Evolutionary conservation across 768 basidiomycete genomes (phyloP), one percentile per base, ranked within the genome.

Genomic region (Boletus subparvulus): DNA sequence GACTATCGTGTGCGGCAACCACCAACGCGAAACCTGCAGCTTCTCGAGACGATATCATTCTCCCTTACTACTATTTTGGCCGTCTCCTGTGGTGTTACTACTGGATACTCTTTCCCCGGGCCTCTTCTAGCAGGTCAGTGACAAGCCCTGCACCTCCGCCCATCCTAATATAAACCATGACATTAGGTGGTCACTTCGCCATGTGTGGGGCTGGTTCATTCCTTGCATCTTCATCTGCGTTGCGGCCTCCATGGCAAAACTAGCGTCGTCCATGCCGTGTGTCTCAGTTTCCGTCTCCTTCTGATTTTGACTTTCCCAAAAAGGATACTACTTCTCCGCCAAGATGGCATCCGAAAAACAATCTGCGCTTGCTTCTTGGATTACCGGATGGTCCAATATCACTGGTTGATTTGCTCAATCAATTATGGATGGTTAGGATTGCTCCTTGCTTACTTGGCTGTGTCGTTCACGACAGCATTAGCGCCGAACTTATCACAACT

Each of bases 371-470:
- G 61, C 63, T 32, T 67, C 62, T 35, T 69, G 67, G 63, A 61
- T 68, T 47, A 69, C 67, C 7, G 68, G 67, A 46, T 70, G 68
- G 68, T 65, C 65, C n/a, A 68, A 68, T 26, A 51, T 69, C 14
- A 64, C 64, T 1, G 61, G 69, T 12, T 68, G 21, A 61, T 68
- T 21, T 70, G 61, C 16, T 70, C 66, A 3, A 64, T 66, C 17
- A 51, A 64, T 12, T 66, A 52, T 52, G 41, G 57, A 11, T 69
- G 66, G 68, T 67, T 16, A 6, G 35, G 55, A 30, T 37, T 26
- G 13, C 11, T 13, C 8, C 35, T 35, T 1, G 6, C 7, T 36
- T 26, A 11, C 45, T 16, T 39, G n/a, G 21, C 41, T 24, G 10
- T 21, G 19, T 2, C 26, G 11, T 47, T 54, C 6, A 58, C 19